Evolutionary conservation across 2,329 filamentous ascomycete species (phyloP), one percentile per base, ranked within the genome.

Genomic region (Parastagonospora nodorum): DNA sequence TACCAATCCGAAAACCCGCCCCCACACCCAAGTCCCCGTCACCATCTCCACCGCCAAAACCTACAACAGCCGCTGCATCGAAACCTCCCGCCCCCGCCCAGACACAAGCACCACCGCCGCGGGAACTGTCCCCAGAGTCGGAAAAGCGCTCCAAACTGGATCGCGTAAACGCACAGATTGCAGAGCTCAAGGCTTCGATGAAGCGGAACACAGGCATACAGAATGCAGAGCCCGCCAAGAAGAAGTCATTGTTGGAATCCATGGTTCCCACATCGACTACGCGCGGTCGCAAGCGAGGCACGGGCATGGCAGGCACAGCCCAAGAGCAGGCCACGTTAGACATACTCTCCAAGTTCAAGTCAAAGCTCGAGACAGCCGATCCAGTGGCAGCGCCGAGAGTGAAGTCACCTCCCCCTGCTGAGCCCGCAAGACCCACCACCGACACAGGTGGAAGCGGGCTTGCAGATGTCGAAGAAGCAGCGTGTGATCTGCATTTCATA

Each of bases 401-500:
- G 58, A 51, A 60, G 15, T 55, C 58, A 15, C 45, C 67, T 14
- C 37, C 56, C 2, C 44, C 63, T 8, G 66, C 29, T 61, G 49
- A 53, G 63, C 68, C 30, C 55, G n/a, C 51, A 12, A 51, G 53
- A 12, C 35, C 24, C 2, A 50, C 55, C 15, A 46, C 19, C 1
- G 48, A 51, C 0, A 39, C 37, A 10, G 51, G 54, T 11, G 45
- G 32, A 3, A 42, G 28, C 24, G 50, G 51, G 16, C 32, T 32
- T 42, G 56, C 46, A 38, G 69, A 67, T 29, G 65, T 71, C 3
- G 72, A 77, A 29, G 72, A 69, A 54, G 80, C 82, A 14, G 87
- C 87, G 2, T 99, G 94, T 68, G 94, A 97, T 71, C 77, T 99
- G 31, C 94, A 99, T 72, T 99, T 97, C 73, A 95, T 99, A 57